Base-by-base conservation (phyloP, 345 rosid genomes). In the Corchorus olitorius region DNA sequence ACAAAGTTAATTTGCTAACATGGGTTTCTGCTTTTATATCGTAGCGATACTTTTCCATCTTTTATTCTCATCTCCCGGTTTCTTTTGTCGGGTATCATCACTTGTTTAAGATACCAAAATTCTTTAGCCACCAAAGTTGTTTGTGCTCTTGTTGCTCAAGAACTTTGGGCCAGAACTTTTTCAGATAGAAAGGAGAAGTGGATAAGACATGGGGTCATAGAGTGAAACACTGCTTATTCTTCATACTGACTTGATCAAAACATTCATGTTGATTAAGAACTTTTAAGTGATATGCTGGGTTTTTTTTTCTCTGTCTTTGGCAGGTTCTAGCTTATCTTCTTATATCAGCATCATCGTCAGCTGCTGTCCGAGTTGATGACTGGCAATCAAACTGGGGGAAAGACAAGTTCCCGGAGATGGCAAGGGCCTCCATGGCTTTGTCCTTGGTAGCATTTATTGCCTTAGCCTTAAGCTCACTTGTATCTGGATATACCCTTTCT, bases 381-480 rank as follows among this genome's bases (percentile, higher is more conserved):
- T 93, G 97, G 97, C 86, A 86, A 82, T 86, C 84, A 33, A 90
- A 94, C 52, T 91, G 97, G 97, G 97, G 97, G 8, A 76, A 79
- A 64, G 98, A 91, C 75, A 84, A 87, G 84, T 94, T 94, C 87
- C 95, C 95, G 1, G 76, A 82, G 66, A 89, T 94, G 89, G 98
- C 97, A 63, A 90, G 75, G 75, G 94, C 87, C 22, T 87, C 98
- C 4, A 89, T 89, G 65, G 81, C 84, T 13, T 67, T 93, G 75
- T 90, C 97, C 53, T 86, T 85, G 77, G 79, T 88, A 14, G 89
- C 97, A 10, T 91, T 91, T 79, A 72, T 86, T 61, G 83, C 94
- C 43, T 87, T 94, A n/a, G 95, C 92, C 34, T 81, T 86, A 1
- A 82, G 93, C 86, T 93, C 97, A 13, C 79, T 94, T 68, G 61